Evolutionary conservation across 192 early-diverging fungal genomes (phyloP), one percentile per base, ranked within the genome.

Genomic region (Mycoemilia scoparia): DNA sequence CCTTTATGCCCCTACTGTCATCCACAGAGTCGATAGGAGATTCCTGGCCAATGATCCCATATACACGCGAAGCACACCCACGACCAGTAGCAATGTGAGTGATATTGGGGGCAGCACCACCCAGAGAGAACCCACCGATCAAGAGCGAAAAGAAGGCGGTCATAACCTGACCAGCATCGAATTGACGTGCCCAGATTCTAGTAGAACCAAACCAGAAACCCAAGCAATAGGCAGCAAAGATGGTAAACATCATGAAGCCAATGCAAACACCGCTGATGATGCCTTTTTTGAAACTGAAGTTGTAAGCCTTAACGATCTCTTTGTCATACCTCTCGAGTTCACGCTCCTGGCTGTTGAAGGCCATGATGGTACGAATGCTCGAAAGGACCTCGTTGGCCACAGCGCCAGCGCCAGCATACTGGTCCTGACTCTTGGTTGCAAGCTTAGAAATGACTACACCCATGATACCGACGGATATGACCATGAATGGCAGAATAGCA

Each of bases 131-230:
- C 7, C 74, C 60, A 36, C 87, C 89, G 23, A 92, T 79, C 3
- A 92, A 66, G 49, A 96, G 70, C 27, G 81, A 64, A 50, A 91
- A 86, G 49, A 96, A 93, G 26, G 83, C 82, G 38, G 73, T 82
- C 15, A 88, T 49, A 15, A 91, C 77, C 13, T 66, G 43, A 2
- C 42, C 67, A 6, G 59, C 38, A 1, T 21, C n/a, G 66, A 82
- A 70, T 0, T 47, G 14, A 14, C 45, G 41, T 16, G 60, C 46
- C 24, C 66, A 41, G 37, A 76, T 70, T 18, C 76, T 63, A 18
- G 51, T 52, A 28, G 71, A 46, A 28, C 84, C 87, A 46, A 84
- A 87, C 70, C 76, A 87, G 67, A 84, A 83, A 14, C 84, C 74
- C 15, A 89, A 67, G 5, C 72, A 70, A 38, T 87, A 87, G 8